Base-by-base conservation (phyloP, 73 alveolate species). In the Paramecium tetraurelia region DNA sequence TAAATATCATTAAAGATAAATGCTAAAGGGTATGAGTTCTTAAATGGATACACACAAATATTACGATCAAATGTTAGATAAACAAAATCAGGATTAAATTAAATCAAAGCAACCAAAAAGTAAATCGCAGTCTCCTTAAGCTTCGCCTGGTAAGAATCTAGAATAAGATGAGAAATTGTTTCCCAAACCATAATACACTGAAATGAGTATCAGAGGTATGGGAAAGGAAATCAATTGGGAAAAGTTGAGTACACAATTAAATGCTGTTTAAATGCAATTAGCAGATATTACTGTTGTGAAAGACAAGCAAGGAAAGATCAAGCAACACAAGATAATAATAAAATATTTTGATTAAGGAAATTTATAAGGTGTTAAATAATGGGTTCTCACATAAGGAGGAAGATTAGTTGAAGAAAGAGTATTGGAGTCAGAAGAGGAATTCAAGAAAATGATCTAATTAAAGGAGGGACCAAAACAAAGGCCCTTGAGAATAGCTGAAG, bases 121-220 rank as follows among this genome's bases (percentile, higher is more conserved):
- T 44, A 31, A 59, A 80, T 41, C 70, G 16, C 22, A 48, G 4
- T 80, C 90, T 41, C 46, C 72, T 1, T 14, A 80, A 20, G 31
- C 43, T 1, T 80, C 90, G 4, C 90, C 90, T 21, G 90, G 90
- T 10, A 80, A 80, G 22, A 11, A 41, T 3, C 57, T 80, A 7
- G 46, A 80, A 80, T 12, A 80, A 21, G 90, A 80, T 80, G 90
- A 80, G n/a, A 22, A 43, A 80, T 63, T 80, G 29, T 80, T 80
- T 18, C 90, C 90, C 2, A 80, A 80, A 43, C 90, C 90, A 4
- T 46, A 22, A 7, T 80, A 43, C 24, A 18, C 29, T 10, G 46
- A 41, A 22, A 8, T 44, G 1, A 24, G 31, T 20, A 80, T 80
- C 3, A 80, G 90, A 80, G 90, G 90, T 0, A 22, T 80, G 43